These are phyloP conservation scores for Dinochytrium kinnereticum DNA, from an alignment of 371 early-diverging fungal genomes.

Conservation along the genomic window DNA sequence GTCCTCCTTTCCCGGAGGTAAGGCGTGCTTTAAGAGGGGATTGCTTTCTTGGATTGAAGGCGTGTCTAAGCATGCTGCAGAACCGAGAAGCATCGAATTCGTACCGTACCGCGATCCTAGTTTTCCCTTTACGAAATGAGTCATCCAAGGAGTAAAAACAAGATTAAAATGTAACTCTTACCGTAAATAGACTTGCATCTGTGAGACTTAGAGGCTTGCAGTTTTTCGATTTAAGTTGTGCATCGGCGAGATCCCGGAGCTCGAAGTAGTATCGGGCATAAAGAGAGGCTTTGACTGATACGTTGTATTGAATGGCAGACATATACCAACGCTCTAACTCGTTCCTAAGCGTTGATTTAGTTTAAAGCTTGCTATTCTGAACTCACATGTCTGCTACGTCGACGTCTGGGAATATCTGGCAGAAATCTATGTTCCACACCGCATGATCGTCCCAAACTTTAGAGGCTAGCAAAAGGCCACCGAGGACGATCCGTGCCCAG, in stretches of 20 bases:
- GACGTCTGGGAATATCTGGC: constrained; percentile 76
- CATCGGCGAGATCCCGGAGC: constrained; percentile 55
- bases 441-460: constrained; percentile 92
- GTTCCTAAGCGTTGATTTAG: constrained; percentile 38
- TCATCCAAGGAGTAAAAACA: too few relatives aligned
- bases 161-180: neutral
- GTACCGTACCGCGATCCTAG: constrained; percentile 14
- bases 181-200: constrained; percentile 26
- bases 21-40: too few relatives aligned
- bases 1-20: neutral
- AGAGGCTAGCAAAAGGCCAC: constrained; percentile 70
- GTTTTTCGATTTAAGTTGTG: constrained; percentile 32
- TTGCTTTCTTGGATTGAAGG: too few relatives aligned
- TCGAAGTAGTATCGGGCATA: constrained; percentile 68
- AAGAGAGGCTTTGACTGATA: constrained; percentile 61
- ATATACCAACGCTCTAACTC: constrained; percentile 67
- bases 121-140: neutral
- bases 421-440: constrained; percentile 83
- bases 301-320: constrained; percentile 63
- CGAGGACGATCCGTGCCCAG: constrained; percentile 76
- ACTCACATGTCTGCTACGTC: constrained; percentile 62
- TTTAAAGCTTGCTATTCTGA: neutral
- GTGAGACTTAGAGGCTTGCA: constrained; percentile 33
- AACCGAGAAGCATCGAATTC: neutral
- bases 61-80: neutral